Percentiles rank a stretch among this genome's conserved stretches.
Conservation (phyloP, 306 rosid species). For the Rubus parviflorus region DNA sequence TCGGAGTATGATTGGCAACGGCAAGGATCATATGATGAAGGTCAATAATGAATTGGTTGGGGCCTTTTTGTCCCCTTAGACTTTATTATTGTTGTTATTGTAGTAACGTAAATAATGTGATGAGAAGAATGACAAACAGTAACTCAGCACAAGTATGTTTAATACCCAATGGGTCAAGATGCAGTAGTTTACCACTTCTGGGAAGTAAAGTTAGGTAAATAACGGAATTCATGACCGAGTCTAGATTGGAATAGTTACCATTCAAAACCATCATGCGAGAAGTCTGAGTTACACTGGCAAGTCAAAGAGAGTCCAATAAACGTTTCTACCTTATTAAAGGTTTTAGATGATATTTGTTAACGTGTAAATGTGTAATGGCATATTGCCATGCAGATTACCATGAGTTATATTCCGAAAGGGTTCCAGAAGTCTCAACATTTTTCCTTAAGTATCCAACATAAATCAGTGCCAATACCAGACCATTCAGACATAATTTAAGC, state of each 20-base stretch:
- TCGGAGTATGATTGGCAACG: too few species aligned
- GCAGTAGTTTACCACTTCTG: too few species aligned
- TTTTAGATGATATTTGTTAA: not conserved
- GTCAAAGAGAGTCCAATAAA: not conserved
- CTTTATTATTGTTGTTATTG: too few species aligned
- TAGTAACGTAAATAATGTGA: too few species aligned
- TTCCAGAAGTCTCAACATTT: conserved; percentile 24
- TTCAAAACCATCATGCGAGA: not conserved
- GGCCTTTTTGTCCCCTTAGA: too few species aligned
- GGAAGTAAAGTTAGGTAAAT: too few species aligned
- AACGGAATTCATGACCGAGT: not conserved
- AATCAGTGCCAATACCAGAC: conserved; percentile 17
- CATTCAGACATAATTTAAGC: conserved; percentile 22
- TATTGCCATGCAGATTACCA: not conserved
- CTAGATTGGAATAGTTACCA: not conserved
- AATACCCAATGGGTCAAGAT: too few species aligned
- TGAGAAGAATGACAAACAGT: too few species aligned
- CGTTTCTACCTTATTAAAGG: not conserved
- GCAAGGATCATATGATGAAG: too few species aligned
- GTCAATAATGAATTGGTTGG: too few species aligned
- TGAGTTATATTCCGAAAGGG: not conserved
- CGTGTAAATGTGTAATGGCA: not conserved
- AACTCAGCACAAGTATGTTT: too few species aligned
- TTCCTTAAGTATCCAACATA: conserved; percentile 19
- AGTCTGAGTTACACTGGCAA: not conserved